Evolutionary conservation across 768 basidiomycete species (phyloP).

Genomic region (Amanita pseudoporphyria): DNA sequence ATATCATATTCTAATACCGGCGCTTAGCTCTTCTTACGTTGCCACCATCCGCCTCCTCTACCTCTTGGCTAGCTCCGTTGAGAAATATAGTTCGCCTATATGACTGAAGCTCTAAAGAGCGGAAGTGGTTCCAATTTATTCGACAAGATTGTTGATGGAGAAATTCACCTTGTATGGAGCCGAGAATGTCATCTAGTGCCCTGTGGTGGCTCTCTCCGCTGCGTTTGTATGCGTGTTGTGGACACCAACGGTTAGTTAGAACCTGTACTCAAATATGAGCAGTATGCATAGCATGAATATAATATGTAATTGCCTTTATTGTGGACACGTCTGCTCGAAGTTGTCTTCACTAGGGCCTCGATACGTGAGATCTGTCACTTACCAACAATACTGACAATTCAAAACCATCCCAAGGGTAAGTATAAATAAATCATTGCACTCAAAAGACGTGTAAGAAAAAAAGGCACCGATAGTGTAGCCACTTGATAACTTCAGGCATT

Average conservation of each 20-base stretch:
- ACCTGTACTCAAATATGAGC: slow-evolving; percentile 36
- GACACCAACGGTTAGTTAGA: slow-evolving; percentile 66
- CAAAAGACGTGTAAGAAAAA: background rate
- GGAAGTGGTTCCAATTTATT: background rate
- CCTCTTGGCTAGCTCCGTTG: background rate
- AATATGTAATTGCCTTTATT: slow-evolving; percentile 45
- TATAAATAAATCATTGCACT: background rate
- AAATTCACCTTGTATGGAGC: slow-evolving; percentile 58
- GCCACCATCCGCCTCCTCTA: no score
- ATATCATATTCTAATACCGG: no score
- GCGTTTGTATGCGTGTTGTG: slow-evolving; percentile 23
- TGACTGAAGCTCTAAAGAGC: background rate
- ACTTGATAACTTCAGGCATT: slow-evolving; percentile 75
- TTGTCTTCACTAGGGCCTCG: background rate
- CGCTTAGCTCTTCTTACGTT: background rate
- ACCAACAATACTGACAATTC: slow-evolving; percentile 68
- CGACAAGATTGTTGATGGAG: background rate
- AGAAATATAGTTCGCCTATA: slow-evolving; percentile 3
- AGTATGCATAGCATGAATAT: background rate
- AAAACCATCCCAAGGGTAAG: no score
- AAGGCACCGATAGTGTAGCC: slow-evolving; percentile 70
- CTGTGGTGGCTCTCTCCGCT: slow-evolving; percentile 47
- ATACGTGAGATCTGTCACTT: slow-evolving; percentile 17
- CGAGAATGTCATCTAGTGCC: slow-evolving; percentile 73
- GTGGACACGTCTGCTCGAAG: slow-evolving; percentile 63